A percentile compares a stretch with the other conserved stretches of the same genome.
Conservation (phyloP, 805 yeast species). For the Suhomyces tanzawaensis region DNA sequence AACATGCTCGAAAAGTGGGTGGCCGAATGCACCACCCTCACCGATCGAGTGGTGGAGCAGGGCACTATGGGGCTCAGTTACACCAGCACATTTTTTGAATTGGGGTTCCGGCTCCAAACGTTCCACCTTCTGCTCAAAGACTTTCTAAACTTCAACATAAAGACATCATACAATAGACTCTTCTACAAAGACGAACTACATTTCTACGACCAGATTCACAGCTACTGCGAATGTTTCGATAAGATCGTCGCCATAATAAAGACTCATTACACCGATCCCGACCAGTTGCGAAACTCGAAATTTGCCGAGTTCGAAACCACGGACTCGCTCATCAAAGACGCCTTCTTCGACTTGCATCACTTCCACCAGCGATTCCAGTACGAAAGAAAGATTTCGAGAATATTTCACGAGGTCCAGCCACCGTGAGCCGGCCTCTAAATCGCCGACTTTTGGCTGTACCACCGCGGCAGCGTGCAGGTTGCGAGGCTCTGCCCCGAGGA, state of each 20-base stretch:
- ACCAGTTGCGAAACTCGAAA: background rate
- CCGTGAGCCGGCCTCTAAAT: no score
- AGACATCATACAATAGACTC: no score
- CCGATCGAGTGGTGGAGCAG: background rate
- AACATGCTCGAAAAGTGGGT: background rate
- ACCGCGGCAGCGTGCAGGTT: no score
- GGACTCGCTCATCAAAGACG: slow-evolving; percentile 12
- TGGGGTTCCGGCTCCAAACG: background rate
- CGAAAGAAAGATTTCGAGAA: slow-evolving; percentile 2
- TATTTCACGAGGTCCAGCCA: no score
- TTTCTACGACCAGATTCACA: no score
- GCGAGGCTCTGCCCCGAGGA: no score
- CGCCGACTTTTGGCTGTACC: no score
- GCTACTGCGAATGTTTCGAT: no score
- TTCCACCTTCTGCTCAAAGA: no score
- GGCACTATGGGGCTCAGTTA: background rate
- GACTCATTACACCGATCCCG: no score
- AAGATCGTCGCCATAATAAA: no score
- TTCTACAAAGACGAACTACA: slow-evolving; percentile 11
- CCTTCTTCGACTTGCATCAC: slow-evolving; percentile 13
- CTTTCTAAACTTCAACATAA: no score
- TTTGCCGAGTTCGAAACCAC: slow-evolving; percentile 12
- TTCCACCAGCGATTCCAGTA: slow-evolving; percentile 11
- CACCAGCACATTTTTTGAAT: background rate
- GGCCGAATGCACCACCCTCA: background rate